Evolutionary conservation across 2,329 filamentous ascomycete species (phyloP), one percentile per base, ranked within the genome.

Genomic region (Endothia cerciana): DNA sequence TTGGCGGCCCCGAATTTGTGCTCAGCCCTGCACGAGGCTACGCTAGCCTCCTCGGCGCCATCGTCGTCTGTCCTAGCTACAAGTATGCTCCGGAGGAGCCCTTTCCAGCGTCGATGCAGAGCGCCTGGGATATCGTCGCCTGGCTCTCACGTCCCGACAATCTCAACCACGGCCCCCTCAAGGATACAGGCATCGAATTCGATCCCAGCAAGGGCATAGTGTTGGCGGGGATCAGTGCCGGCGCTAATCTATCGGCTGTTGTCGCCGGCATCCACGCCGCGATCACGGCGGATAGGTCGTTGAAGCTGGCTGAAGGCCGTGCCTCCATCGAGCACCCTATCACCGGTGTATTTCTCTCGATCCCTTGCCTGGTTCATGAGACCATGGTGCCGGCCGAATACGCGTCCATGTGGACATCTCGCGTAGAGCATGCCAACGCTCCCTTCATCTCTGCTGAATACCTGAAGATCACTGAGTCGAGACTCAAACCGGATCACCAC

Each of bases 221-320:
- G 63, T 68, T 28, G 66, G 68, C 43, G 62, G 71, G 40, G 51
- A 61, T 59, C 63, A 63, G 57, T 51, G 70, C 38, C 59, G 73
- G 40, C 71, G 75, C 11, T 65, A 64, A 22, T 71, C 68, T 65
- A 69, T 72, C 33, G 70, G 73, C 19, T 69, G 72, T 22, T 71
- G 71, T 38, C 69, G 69, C 28, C 49, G 70, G 61, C 68, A 70
- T 73, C 11, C 17, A 28, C 15, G 47, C 47, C 2, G 25, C 11
- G 28, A 13, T 4, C 2, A 13, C 47, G 13, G 49, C 17, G 6
- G 58, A 61, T 28, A 11, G 38, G 41, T 19, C 22, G 8, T 65
- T 69, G 30, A 71, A 70, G 64, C 72, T 73, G 25, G 68, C 65
- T 55, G 69, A 41, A 62, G 69, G 33, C 53, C 64, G 51, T 63